A percentile compares a stretch with the other conserved stretches of the same genome.
These are phyloP conservation scores for Pestalotiopsis sp. DNA, from an alignment of 2,329 filamentous ascomycete species.

Conservation along the genomic window DNA sequence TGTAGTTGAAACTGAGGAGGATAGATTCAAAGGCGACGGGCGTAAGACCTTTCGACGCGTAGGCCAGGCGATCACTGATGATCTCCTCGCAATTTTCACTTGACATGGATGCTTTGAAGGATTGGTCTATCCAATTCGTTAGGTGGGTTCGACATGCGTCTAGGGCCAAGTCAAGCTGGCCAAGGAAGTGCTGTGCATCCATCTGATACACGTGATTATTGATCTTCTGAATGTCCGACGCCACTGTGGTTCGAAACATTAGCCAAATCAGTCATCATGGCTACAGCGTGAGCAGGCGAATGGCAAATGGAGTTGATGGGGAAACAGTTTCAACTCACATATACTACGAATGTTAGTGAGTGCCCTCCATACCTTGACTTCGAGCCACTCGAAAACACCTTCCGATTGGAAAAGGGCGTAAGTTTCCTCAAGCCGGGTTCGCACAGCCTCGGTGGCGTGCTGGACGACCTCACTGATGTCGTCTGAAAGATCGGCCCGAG, in stretches of 20 bases:
- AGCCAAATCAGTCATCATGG: too few species aligned
- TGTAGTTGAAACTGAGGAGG: background rate
- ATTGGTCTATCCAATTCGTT: too few species aligned
- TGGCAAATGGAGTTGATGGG: background rate
- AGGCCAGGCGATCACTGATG: background rate
- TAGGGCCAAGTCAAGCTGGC: too few species aligned
- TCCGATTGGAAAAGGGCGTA: background rate
- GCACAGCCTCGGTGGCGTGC: conserved; percentile 56
- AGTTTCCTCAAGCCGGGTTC: conserved; percentile 42
- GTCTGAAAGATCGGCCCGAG: conserved; percentile 50
- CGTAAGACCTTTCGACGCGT: background rate
- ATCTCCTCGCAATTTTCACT: background rate
- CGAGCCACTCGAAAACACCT: background rate
- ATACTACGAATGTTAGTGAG: background rate
- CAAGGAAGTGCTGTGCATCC: too few species aligned
- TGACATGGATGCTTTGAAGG: background rate
- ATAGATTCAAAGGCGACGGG: background rate
- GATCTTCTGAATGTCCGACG: too few species aligned
- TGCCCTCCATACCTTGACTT: background rate
- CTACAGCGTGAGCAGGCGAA: background rate
- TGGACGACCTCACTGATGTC: conserved; percentile 58
- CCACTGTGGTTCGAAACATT: too few species aligned
- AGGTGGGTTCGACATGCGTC: too few species aligned
- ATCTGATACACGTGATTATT: too few species aligned
- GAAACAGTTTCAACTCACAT: background rate